phyloP scores from a whole-genome alignment of 169 alveolate species.

The Plasmodium inui region DNA sequence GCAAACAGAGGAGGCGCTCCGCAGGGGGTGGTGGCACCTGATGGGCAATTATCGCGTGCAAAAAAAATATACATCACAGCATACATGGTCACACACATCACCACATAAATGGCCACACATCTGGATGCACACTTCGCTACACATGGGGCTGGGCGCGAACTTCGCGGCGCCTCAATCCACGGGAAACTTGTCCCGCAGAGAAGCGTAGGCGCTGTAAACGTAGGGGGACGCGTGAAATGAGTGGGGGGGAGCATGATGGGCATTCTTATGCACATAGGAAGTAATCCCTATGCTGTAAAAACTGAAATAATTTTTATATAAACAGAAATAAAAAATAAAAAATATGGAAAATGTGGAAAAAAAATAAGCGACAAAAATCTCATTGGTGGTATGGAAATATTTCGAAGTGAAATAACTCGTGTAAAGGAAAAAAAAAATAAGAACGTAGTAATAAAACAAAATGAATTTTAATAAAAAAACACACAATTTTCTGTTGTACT shows the following conservation, averaged over 20 bases:
- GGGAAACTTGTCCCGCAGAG: constrained; percentile 34
- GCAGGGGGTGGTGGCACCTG: no score
- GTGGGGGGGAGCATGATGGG: not conserved
- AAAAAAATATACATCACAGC: not conserved
- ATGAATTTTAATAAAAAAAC: constrained; percentile 25
- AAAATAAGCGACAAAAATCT: constrained; percentile 76
- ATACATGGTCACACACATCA: not conserved
- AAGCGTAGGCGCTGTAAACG: not conserved
- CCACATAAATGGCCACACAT: not conserved
- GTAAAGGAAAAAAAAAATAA: constrained; percentile 69
- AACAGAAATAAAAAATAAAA: constrained; percentile 60
- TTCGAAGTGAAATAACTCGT: constrained; percentile 72
- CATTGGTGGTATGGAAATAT: constrained; percentile 75
- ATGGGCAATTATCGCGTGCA: no score
- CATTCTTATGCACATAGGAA: constrained; percentile 12
- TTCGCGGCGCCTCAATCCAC: constrained; percentile 30
- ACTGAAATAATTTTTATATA: constrained; percentile 73
- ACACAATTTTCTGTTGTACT: constrained; percentile 70
- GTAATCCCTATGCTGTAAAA: constrained; percentile 74
- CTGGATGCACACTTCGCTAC: no score
- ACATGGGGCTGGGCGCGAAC: no score
- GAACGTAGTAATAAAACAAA: constrained; percentile 70
- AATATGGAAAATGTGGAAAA: constrained; percentile 75
- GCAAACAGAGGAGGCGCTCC: not conserved
- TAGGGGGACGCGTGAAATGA: constrained; percentile 22